These are phyloP conservation scores for Gonapodya sp. DNA, from an alignment of 192 early-diverging fungal species.

Conservation along the genomic window DNA sequence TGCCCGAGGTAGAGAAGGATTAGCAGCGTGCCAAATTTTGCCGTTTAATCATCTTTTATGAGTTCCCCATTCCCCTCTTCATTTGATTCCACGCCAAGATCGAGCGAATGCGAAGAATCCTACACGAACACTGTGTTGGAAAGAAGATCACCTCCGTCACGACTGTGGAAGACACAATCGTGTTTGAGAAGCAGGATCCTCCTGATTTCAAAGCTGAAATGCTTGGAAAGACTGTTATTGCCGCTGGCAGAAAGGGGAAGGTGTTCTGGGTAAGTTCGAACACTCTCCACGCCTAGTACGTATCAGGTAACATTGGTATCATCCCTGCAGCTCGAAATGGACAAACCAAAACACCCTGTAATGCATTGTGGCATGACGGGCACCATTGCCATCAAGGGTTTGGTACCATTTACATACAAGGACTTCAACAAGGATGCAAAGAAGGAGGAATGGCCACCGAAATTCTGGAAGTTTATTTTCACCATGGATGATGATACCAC, in stretches of 20 bases:
- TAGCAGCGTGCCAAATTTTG: too few relatives aligned
- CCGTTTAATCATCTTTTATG: too few relatives aligned
- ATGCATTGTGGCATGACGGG: constrained; percentile 73
- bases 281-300: not conserved
- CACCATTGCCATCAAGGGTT: constrained; percentile 23
- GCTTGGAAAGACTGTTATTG: constrained; percentile 36
- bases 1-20: too few relatives aligned
- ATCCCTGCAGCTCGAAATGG: constrained; percentile 19
- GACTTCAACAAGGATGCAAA: constrained; percentile 24
- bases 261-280: constrained; percentile 35
- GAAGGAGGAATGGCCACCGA: constrained; percentile 54
- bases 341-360: constrained; percentile 34
- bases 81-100: constrained; percentile 10
- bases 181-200: constrained; percentile 28
- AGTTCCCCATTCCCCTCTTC: not conserved
- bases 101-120: constrained; percentile 49
- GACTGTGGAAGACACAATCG: constrained; percentile 31
- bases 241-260: constrained; percentile 65
- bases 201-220: constrained; percentile 29
- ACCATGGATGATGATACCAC: constrained; percentile 23
- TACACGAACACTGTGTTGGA: constrained; percentile 41
- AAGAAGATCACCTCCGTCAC: constrained; percentile 35
- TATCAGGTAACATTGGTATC: not conserved
- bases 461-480: constrained; percentile 54
- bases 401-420: constrained; percentile 19